Evolutionary conservation across 2,329 filamentous ascomycete genomes (phyloP).

Genomic region (Fusarium haematococcum): DNA sequence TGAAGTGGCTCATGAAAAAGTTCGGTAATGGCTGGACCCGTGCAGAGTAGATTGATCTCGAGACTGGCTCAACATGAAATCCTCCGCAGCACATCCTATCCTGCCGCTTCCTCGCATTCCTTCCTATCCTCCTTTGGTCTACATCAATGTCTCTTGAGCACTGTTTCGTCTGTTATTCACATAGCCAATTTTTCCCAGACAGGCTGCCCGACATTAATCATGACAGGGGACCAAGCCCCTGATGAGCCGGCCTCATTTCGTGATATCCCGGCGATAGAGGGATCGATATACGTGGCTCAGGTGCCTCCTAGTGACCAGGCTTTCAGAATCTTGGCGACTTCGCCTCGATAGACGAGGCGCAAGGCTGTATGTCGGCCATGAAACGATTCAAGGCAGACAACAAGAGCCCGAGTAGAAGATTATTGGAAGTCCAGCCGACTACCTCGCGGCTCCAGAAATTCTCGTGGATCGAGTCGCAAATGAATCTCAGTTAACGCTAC

Average conservation of each 20-base stretch:
- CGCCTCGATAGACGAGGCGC: not conserved
- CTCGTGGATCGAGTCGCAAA: not conserved
- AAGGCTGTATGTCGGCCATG: not conserved
- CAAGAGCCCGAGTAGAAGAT: not conserved
- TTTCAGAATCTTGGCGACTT: too few relatives aligned
- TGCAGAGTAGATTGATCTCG: not conserved
- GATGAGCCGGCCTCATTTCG: not conserved
- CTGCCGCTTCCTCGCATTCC: too few relatives aligned
- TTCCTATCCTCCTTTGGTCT: not conserved
- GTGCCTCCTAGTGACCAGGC: too few relatives aligned
- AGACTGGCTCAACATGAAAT: not conserved
- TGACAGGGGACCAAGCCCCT: not conserved
- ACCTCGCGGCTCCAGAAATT: too few relatives aligned
- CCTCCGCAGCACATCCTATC: rapidly evolving
- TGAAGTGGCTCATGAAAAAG: not conserved
- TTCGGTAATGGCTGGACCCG: not conserved
- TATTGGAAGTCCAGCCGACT: not conserved
- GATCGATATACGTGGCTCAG: not conserved
- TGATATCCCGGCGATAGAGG: not conserved
- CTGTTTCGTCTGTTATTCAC: not conserved
- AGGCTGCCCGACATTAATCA: not conserved
- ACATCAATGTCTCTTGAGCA: not conserved
- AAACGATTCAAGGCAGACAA: not conserved
- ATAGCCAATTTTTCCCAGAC: not conserved
- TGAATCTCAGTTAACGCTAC: not conserved